Evolutionary conservation across 2,329 filamentous ascomycete species (phyloP).

Genomic region (Pezicula rhizophila): DNA sequence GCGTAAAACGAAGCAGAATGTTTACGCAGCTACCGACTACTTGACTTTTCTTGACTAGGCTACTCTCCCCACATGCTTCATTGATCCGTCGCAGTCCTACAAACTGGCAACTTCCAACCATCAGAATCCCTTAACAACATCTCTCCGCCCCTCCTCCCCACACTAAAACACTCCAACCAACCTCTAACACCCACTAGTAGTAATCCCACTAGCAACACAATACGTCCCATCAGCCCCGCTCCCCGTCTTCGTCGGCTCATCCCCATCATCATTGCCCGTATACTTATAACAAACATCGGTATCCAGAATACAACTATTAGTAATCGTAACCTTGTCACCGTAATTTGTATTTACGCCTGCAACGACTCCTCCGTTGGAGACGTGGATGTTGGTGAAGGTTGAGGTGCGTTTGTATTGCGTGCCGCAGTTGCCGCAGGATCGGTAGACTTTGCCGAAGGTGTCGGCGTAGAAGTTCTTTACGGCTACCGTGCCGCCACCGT

Average conservation of each 20-base stretch:
- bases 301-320: conserved; percentile 28
- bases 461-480: conserved; percentile 33
- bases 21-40: no score
- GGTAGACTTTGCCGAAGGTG: conserved; percentile 41
- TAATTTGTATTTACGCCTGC: conserved; percentile 46
- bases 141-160: no score
- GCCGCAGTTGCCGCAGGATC: conserved; percentile 43
- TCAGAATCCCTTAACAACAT: no score
- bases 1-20: no score
- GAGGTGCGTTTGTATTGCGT: conserved; percentile 35
- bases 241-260: conserved; percentile 33
- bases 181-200: conserved; percentile 8
- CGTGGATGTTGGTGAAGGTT: conserved; percentile 36
- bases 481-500: conserved; percentile 31
- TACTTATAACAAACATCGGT: conserved; percentile 21
- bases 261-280: conserved; percentile 29
- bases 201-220: conserved; percentile 20
- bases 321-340: conserved; percentile 37
- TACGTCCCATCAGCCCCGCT: conserved; percentile 30
- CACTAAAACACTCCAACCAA: no score
- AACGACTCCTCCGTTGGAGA: conserved; percentile 36
- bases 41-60: no score
- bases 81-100: no score
- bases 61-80: no score
- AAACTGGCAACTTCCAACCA: no score